Evolutionary conservation across 2,329 filamentous ascomycete genomes (phyloP).

Genomic region (Phyllosticta citrichinensis): DNA sequence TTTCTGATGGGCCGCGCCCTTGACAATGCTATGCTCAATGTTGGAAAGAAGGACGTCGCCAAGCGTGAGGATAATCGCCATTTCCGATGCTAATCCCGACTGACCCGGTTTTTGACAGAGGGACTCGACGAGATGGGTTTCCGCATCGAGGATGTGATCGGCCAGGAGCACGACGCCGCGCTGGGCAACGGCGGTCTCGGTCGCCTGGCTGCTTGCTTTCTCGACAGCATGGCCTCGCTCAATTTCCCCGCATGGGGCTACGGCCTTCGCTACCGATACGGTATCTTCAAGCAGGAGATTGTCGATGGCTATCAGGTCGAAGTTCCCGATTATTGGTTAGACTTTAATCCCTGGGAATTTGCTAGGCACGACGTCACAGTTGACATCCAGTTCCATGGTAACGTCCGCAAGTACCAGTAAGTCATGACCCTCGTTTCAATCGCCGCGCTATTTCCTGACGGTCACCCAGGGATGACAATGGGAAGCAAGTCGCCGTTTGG

Average conservation of each 20-base stretch:
- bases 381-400: slow-evolving; percentile 92
- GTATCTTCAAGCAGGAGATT: slow-evolving; percentile 99
- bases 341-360: slow-evolving; percentile 99
- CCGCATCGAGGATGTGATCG: slow-evolving; percentile 90
- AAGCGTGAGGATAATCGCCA: slow-evolving; percentile 46
- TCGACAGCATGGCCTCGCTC: slow-evolving; percentile 88
- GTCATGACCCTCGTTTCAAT: background rate
- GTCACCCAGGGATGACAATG: slow-evolving; percentile 53
- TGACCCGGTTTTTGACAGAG: slow-evolving; percentile 41
- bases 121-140: slow-evolving; percentile 86
- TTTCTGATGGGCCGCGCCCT: slow-evolving; percentile 95
- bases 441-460: slow-evolving; percentile 10
- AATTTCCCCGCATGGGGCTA: slow-evolving; percentile 98
- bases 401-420: slow-evolving; percentile 56
- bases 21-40: slow-evolving; percentile 98
- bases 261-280: slow-evolving; percentile 83
- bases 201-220: slow-evolving; percentile 88
- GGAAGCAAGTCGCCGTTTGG: slow-evolving; percentile 69
- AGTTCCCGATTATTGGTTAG: slow-evolving; percentile 96
- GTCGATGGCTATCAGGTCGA: slow-evolving; percentile 97
- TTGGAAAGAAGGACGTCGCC: slow-evolving; percentile 76
- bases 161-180: slow-evolving; percentile 91
- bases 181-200: slow-evolving; percentile 93
- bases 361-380: slow-evolving; percentile 91
- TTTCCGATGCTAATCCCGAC: background rate